Conservation (phyloP, 345 rosid species). For the Eutrema heterophyllum region DNA sequence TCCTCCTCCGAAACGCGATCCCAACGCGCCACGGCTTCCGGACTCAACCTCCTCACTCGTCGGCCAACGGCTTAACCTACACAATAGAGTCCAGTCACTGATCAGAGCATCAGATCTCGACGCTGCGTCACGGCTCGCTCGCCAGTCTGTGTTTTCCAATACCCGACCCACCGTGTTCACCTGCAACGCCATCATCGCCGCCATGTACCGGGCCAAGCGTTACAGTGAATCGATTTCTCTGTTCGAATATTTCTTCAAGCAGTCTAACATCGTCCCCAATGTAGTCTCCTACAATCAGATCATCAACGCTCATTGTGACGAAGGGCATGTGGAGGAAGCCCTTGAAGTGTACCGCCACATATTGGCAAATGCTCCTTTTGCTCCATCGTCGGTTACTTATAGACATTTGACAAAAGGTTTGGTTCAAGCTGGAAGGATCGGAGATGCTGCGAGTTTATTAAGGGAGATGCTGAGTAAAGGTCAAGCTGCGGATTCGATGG, state of each 20-base stretch:
- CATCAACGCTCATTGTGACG: slow-evolving; percentile 85
- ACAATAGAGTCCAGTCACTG: slow-evolving; percentile 90
- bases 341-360: slow-evolving; percentile 63
- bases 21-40: slow-evolving; percentile 91
- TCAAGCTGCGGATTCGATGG: slow-evolving; percentile 91
- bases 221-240: slow-evolving; percentile 72
- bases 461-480: slow-evolving; percentile 89
- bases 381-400: slow-evolving; percentile 79
- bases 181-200: slow-evolving; percentile 91
- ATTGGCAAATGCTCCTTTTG: slow-evolving; percentile 66
- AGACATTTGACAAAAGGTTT: slow-evolving; percentile 94
- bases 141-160: slow-evolving; percentile 61
- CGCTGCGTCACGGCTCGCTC: slow-evolving; percentile 79
- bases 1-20: slow-evolving; percentile 66
- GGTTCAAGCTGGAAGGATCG: slow-evolving; percentile 66
- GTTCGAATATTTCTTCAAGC: slow-evolving; percentile 73
- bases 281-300: slow-evolving; percentile 89
- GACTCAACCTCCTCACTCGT: slow-evolving; percentile 82
- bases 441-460: slow-evolving; percentile 73
- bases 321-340: slow-evolving; percentile 70
- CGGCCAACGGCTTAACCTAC: slow-evolving; percentile 83
- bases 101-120: slow-evolving; percentile 94
- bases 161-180: slow-evolving; percentile 96
- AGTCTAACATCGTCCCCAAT: slow-evolving; percentile 77
- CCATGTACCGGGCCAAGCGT: slow-evolving; percentile 87